phyloP scores from a whole-genome alignment of 202 grass and related monocot species.

The Schoenoplectus triqueter region DNA sequence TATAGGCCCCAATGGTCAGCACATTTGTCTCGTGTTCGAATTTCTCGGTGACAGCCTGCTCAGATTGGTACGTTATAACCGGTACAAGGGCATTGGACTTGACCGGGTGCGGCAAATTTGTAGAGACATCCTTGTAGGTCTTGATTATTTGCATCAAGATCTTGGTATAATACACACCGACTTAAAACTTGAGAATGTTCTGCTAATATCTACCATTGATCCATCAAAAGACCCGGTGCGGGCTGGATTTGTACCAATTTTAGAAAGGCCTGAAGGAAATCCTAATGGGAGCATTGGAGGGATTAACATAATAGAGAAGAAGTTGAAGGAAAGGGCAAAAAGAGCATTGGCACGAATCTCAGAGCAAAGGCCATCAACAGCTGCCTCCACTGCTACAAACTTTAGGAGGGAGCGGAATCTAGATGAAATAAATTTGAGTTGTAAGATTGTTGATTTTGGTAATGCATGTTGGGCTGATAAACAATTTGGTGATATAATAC shows the following conservation, averaged over 20 bases:
- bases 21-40: conserved; percentile 89
- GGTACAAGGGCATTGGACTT: conserved; percentile 86
- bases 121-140: conserved; percentile 83
- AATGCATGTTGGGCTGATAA: conserved; percentile 95
- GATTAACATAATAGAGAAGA: conserved; percentile 80
- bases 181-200: conserved; percentile 92
- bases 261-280: conserved; percentile 77
- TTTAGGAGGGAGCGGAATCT: conserved; percentile 72
- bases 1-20: conserved; percentile 84
- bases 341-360: conserved; percentile 82
- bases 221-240: conserved; percentile 83
- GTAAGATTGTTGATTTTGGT: conserved; percentile 97
- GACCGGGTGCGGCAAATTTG: conserved; percentile 72
- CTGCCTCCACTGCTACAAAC: conserved; percentile 45
- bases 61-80: conserved; percentile 83
- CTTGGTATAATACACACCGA: conserved; percentile 92
- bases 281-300: conserved; percentile 52
- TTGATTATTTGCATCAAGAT: conserved; percentile 91
- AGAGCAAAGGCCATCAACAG: conserved; percentile 66
- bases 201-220: conserved; percentile 89
- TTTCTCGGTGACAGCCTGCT: conserved; percentile 95
- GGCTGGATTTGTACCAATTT: conserved; percentile 69
- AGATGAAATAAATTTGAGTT: conserved; percentile 83
- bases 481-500: conserved; percentile 91
- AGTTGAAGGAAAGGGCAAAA: conserved; percentile 82